A percentile compares a stretch with the other conserved stretches of the same genome.
These are phyloP conservation scores for Triangularia setosa DNA, from an alignment of 2,329 filamentous ascomycete genomes.

Conservation along the genomic window DNA sequence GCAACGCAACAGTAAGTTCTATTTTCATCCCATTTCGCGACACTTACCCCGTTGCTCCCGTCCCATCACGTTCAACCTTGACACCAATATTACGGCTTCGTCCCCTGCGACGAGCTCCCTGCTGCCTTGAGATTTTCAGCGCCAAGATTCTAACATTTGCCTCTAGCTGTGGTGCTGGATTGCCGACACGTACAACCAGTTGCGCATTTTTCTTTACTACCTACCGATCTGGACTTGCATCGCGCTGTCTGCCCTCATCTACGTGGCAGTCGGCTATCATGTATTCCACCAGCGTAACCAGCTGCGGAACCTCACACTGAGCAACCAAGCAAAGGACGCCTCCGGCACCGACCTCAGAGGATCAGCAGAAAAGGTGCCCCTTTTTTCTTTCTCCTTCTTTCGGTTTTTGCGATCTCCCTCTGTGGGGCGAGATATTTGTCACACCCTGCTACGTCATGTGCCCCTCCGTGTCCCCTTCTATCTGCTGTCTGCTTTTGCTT, in stretches of 20 bases:
- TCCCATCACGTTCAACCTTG: neutral
- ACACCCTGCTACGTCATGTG: neutral
- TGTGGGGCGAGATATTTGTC: neutral
- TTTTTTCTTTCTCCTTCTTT: neutral
- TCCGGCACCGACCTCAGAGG: constrained; percentile 28
- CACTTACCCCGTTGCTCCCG: neutral
- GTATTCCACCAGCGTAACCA: constrained; percentile 57
- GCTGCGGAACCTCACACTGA: constrained; percentile 50
- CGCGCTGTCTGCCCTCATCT: constrained; percentile 50
- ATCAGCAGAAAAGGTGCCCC: constrained; percentile 34
- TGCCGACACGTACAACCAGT: constrained; percentile 47
- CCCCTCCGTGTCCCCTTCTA: neutral
- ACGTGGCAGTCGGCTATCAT: constrained; percentile 55
- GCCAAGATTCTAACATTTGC: neutral
- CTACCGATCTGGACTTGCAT: constrained; percentile 60
- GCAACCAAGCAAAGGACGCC: constrained; percentile 36
- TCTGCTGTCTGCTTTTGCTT: neutral
- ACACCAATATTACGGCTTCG: neutral
- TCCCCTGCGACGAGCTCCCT: neutral
- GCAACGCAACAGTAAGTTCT: constrained; percentile 51
- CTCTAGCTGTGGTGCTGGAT: constrained; percentile 61
- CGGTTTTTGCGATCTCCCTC: neutral
- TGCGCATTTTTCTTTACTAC: constrained; percentile 60
- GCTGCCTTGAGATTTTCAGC: neutral
- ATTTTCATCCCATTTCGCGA: neutral